Evolutionary conservation across 768 basidiomycete genomes (phyloP).

Genomic region (Grammothele lineata): DNA sequence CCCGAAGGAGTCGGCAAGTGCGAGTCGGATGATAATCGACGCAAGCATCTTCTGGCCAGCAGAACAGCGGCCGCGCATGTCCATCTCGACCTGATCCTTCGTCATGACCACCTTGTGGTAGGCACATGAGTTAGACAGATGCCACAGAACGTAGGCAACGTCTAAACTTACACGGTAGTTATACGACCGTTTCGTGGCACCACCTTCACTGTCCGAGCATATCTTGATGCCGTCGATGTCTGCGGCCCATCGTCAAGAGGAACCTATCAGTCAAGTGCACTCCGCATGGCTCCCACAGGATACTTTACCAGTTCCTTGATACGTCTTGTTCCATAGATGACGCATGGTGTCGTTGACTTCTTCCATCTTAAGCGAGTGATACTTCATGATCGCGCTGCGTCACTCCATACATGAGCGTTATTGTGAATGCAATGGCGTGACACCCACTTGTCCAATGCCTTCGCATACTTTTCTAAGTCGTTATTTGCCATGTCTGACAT

Average conservation of each 20-base stretch:
- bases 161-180: slow-evolving; percentile 78
- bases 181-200: slow-evolving; percentile 87
- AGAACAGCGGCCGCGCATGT: slow-evolving; percentile 98
- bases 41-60: slow-evolving; percentile 99
- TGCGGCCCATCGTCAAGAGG: slow-evolving; percentile 27
- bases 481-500: slow-evolving; percentile 97
- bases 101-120: slow-evolving; percentile 90
- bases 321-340: slow-evolving; percentile 97
- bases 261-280: slow-evolving; percentile 5
- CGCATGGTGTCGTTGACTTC: slow-evolving; percentile 98
- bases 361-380: slow-evolving; percentile 96
- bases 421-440: background rate
- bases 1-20: slow-evolving; percentile 95
- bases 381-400: slow-evolving; percentile 97
- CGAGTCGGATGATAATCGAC: slow-evolving; percentile 95
- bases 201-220: slow-evolving; percentile 88
- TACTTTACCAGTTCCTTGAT: slow-evolving; percentile 88
- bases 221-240: slow-evolving; percentile 99
- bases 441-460: slow-evolving; percentile 91
- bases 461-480: slow-evolving; percentile 96
- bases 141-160: background rate
- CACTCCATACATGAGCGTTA: slow-evolving; percentile 15
- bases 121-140: slow-evolving; percentile 4
- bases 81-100: slow-evolving; percentile 99
- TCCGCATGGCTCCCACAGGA: background rate